phyloP scores from a whole-genome alignment of 176 grass and related monocot species.

The Ampelocalamus luodianensis region DNA sequence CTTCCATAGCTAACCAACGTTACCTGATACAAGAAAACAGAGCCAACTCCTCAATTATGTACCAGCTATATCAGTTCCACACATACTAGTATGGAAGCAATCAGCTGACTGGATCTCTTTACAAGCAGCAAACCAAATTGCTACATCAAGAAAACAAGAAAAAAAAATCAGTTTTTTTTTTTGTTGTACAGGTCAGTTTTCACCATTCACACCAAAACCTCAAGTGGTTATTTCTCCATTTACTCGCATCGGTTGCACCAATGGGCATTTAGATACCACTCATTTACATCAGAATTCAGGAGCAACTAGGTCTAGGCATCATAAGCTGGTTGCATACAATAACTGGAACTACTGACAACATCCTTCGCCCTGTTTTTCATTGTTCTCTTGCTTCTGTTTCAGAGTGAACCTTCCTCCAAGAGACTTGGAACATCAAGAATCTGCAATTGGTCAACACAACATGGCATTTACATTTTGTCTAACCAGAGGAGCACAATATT shows the following conservation, averaged over 20 bases:
- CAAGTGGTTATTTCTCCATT: slow-evolving; percentile 14
- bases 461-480: not conserved
- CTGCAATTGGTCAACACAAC: slow-evolving; percentile 45
- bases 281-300: slow-evolving; percentile 48
- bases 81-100: not conserved
- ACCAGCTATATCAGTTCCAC: slow-evolving; percentile 12
- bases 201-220: slow-evolving; percentile 46
- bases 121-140: slow-evolving; percentile 36
- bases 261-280: slow-evolving; percentile 43
- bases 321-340: not conserved
- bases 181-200: slow-evolving; percentile 45
- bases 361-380: slow-evolving; percentile 50
- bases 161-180: not conserved
- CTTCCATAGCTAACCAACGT: not conserved
- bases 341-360: slow-evolving; percentile 64
- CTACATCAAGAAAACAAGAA: not conserved
- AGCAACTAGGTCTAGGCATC: slow-evolving; percentile 24
- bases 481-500: not conserved
- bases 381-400: slow-evolving; percentile 83
- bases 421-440: slow-evolving; percentile 87
- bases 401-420: slow-evolving; percentile 80
- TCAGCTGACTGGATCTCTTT: not conserved
- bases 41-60: not conserved
- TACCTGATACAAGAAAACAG: too few species aligned
- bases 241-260: not conserved